These are phyloP conservation scores for Apocynum venetum DNA, from an alignment of 257 asterid species.

Conservation along the genomic window DNA sequence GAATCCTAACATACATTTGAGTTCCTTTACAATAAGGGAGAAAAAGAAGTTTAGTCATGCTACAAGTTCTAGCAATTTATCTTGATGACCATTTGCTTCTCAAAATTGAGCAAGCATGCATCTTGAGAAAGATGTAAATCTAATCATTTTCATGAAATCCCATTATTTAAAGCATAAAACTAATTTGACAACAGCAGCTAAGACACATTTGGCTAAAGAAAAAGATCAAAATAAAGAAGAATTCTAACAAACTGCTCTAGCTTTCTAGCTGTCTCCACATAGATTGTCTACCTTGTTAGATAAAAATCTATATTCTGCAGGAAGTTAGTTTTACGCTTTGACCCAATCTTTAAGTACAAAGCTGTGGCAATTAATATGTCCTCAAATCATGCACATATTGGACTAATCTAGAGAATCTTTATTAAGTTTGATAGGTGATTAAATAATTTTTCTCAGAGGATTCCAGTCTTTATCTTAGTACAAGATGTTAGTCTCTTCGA, in stretches of 20 bases:
- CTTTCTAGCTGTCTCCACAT: background rate
- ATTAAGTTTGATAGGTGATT: background rate
- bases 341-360: background rate
- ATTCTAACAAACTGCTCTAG: background rate
- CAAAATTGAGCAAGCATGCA: background rate
- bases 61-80: background rate
- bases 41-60: background rate
- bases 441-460: background rate
- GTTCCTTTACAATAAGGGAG: background rate
- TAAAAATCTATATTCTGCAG: background rate
- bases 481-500: background rate
- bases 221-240: background rate
- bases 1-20: background rate
- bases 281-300: no score
- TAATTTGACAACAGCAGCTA: background rate
- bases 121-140: background rate
- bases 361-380: background rate
- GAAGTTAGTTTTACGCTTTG: background rate
- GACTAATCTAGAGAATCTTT: background rate
- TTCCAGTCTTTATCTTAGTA: background rate
- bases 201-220: background rate
- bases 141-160: background rate
- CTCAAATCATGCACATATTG: no score
- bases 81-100: background rate
- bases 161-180: background rate